Conservation (phyloP, 148 eudicot genomes). For the Silene latifolia region DNA sequence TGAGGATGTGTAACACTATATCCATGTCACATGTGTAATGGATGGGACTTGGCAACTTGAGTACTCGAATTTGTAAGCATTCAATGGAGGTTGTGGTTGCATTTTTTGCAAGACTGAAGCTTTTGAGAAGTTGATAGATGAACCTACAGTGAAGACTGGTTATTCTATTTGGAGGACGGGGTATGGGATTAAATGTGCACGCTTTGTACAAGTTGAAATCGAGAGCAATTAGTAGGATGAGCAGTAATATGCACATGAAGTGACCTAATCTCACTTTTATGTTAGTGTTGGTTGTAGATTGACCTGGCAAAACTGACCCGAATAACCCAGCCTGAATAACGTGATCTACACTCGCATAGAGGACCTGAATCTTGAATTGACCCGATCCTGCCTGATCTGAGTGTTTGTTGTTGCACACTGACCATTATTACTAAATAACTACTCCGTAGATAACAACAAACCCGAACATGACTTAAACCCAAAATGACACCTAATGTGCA, state of each 20-base stretch:
- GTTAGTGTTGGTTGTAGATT: no score
- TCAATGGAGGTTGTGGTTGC: neutral
- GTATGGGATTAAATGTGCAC: neutral
- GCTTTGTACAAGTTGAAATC: neutral
- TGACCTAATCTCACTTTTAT: neutral
- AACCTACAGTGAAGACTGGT: neutral
- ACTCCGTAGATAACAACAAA: no score
- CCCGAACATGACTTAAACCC: no score
- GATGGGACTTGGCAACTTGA: neutral
- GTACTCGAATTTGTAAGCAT: neutral
- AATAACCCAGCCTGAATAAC: no score
- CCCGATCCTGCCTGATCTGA: no score
- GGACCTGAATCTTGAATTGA: no score
- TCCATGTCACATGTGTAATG: neutral
- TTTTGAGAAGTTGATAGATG: neutral
- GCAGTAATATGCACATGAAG: neutral
- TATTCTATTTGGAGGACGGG: neutral
- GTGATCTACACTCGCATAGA: no score
- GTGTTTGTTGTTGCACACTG: no score
- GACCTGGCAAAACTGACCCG: no score
- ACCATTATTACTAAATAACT: no score
- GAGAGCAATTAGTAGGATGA: neutral
- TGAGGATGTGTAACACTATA: neutral
- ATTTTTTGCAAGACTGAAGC: neutral
- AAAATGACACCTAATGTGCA: no score